Conservation (phyloP, 2,329 filamentous ascomycete species). For the Alternaria dauci region DNA sequence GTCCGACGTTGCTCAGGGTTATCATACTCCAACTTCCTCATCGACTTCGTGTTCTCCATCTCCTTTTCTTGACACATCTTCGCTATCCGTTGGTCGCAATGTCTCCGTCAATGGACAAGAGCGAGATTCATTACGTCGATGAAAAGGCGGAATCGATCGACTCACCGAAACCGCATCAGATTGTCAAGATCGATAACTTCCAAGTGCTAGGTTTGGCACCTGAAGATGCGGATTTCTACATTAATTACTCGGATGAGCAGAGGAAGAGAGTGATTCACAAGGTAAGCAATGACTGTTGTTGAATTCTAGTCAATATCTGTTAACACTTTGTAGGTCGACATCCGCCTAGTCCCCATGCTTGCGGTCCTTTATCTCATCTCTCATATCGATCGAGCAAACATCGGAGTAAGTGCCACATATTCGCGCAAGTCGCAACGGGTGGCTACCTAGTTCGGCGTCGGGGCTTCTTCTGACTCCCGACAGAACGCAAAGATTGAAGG, state of each 20-base stretch:
- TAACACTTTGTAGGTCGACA: constrained; percentile 22
- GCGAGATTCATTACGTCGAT: constrained; percentile 33
- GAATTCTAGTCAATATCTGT: too few relatives aligned
- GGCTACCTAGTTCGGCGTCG: neutral
- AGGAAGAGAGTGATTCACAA: constrained; percentile 55
- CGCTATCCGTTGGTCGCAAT: constrained; percentile 13
- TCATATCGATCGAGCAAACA: constrained; percentile 69
- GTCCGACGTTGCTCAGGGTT: neutral
- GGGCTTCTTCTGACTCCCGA: neutral
- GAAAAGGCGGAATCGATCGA: constrained; percentile 31
- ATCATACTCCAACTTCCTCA: neutral
- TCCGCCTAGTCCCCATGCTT: constrained; percentile 49
- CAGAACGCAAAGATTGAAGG: constrained; percentile 68
- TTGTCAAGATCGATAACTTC: constrained; percentile 39
- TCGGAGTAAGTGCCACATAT: constrained; percentile 53
- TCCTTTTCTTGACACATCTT: neutral
- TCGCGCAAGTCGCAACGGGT: neutral
- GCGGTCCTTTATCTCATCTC: constrained; percentile 55
- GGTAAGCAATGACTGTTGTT: neutral
- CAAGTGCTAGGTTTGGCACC: constrained; percentile 35
- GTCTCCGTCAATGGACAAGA: constrained; percentile 29
- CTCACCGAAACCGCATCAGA: constrained; percentile 28
- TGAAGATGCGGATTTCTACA: constrained; percentile 35
- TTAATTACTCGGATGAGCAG: constrained; percentile 50
- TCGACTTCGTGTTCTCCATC: neutral